Conservation (phyloP, 495 filamentous ascomycete genomes). For the Pyronema omphalodes region DNA sequence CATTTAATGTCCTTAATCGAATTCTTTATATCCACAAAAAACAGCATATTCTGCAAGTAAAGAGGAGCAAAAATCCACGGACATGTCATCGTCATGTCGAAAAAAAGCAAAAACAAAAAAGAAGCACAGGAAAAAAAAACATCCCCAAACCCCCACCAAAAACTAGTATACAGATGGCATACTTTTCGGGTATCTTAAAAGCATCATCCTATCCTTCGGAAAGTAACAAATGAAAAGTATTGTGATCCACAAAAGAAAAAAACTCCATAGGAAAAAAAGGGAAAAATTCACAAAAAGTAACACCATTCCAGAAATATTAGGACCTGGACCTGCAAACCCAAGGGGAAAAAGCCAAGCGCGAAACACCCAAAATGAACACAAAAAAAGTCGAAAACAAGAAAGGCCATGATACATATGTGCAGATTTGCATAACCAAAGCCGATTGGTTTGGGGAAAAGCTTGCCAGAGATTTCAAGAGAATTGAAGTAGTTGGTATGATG, state of each 20-base stretch:
- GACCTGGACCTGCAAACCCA: background rate
- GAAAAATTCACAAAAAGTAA: slow-evolving; percentile 13
- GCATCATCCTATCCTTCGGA: too few relatives aligned
- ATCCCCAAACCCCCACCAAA: background rate
- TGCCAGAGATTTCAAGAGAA: background rate
- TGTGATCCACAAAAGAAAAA: slow-evolving; percentile 4
- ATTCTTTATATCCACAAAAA: too few relatives aligned
- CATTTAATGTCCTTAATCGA: too few relatives aligned
- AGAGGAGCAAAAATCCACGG: background rate
- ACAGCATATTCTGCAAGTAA: too few relatives aligned
- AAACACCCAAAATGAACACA: slow-evolving; percentile 24
- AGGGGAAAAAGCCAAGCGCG: background rate
- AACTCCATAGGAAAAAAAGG: slow-evolving; percentile 7
- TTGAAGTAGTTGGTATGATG: background rate
- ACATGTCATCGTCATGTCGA: background rate
- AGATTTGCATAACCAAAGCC: background rate
- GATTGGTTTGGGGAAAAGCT: too few relatives aligned
- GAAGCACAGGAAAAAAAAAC: slow-evolving; percentile 10
- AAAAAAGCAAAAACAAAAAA: background rate
- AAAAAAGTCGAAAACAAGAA: slow-evolving; percentile 24
- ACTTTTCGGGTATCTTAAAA: too few relatives aligned
- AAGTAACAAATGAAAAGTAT: background rate
- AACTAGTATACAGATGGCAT: background rate
- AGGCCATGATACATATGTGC: slow-evolving; percentile 10
- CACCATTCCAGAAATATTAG: background rate